Conservation (phyloP, 768 basidiomycete genomes). For the Mycena capillaripes region DNA sequence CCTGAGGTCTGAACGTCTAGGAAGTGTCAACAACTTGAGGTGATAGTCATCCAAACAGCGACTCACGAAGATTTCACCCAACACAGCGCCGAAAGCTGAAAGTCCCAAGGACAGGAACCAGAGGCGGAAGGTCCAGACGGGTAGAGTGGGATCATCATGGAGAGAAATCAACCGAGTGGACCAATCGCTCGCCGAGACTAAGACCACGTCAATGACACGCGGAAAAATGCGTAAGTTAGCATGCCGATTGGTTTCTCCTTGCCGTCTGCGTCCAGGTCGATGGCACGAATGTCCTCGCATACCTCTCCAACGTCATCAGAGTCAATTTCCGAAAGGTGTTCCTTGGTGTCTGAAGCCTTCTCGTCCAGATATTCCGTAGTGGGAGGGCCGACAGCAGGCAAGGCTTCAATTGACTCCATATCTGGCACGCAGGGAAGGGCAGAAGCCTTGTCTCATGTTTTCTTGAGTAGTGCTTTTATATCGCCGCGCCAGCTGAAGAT, state of each 20-base stretch:
- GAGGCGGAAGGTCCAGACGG: slow-evolving; percentile 47
- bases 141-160: slow-evolving; percentile 47
- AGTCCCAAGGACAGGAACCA: slow-evolving; percentile 47
- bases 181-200: slow-evolving; percentile 42
- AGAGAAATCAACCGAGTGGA: slow-evolving; percentile 42
- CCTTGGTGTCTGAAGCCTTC: slow-evolving; percentile 30
- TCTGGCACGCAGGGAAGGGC: neutral
- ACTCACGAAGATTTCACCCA: slow-evolving; percentile 37
- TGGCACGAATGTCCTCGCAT: slow-evolving; percentile 39
- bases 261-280: slow-evolving; percentile 40
- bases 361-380: slow-evolving; percentile 23
- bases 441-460: slow-evolving; percentile 8
- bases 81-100: slow-evolving; percentile 47
- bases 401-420: slow-evolving; percentile 22
- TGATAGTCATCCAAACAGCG: neutral
- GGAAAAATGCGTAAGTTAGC: neutral
- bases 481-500: too few species aligned
- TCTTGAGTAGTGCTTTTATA: neutral
- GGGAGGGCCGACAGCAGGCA: slow-evolving; percentile 19
- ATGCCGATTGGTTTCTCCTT: slow-evolving; percentile 42
- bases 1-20: slow-evolving; percentile 34
- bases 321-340: neutral
- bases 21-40: slow-evolving; percentile 2
- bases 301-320: slow-evolving; percentile 38
- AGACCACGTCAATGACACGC: neutral